Evolutionary conservation across 257 asterid species (phyloP).

Genomic region (Solanum bulbocastanum): DNA sequence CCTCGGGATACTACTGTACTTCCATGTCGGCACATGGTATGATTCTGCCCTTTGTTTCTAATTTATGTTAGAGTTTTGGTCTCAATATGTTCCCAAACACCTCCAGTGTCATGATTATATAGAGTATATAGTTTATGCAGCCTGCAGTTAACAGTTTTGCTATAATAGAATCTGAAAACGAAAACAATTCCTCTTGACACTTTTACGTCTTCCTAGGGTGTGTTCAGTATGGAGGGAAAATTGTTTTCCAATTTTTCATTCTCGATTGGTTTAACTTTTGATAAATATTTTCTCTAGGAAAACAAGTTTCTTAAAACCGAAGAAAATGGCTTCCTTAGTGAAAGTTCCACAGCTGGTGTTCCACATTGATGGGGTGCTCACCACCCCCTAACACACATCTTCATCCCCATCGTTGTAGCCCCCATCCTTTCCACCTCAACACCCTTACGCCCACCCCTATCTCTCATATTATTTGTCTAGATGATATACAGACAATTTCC

Average conservation of each 20-base stretch:
- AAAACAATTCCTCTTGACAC: neutral
- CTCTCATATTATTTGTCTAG: neutral
- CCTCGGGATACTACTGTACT: slow-evolving; percentile 86
- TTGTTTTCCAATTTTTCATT: neutral
- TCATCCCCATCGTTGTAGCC: neutral
- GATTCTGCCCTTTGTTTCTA: neutral
- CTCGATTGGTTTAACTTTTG: neutral
- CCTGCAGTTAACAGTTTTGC: neutral
- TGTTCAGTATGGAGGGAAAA: neutral
- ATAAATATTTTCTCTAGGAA: neutral
- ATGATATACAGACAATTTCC: neutral
- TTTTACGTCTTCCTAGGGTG: neutral
- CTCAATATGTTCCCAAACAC: neutral
- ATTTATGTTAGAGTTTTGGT: neutral
- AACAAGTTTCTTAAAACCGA: neutral
- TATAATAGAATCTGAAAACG: neutral
- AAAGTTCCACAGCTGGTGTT: neutral
- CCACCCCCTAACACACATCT: neutral
- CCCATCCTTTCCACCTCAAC: neutral
- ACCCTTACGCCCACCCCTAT: neutral
- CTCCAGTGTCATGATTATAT: neutral
- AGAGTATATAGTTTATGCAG: neutral
- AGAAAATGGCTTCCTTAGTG: neutral
- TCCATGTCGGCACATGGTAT: slow-evolving; percentile 92
- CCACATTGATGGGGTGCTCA: neutral